These are phyloP conservation scores for Fistulinella prunicolor DNA, from an alignment of 768 basidiomycete species.

Conservation along the genomic window DNA sequence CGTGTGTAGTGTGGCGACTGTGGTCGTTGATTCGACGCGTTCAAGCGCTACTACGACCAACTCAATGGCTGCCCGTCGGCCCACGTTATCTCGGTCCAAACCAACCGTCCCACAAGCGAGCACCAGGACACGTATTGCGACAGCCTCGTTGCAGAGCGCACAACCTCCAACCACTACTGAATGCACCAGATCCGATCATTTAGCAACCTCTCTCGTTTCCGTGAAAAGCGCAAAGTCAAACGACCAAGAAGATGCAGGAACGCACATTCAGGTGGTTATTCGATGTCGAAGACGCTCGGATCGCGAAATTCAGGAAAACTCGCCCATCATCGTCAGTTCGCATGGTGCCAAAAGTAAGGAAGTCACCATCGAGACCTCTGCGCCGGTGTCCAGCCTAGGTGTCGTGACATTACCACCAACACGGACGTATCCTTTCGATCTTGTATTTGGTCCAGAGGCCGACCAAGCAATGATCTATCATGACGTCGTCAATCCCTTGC, in stretches of 20 bases:
- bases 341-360: conserved; percentile 72
- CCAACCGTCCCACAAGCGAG: too few species aligned
- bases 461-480: conserved; percentile 93
- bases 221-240: conserved; percentile 27
- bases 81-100: conserved; percentile 46
- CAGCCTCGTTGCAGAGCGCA: conserved; percentile 33
- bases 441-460: conserved; percentile 95
- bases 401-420: conserved; percentile 70
- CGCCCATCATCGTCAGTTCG: conserved; percentile 83
- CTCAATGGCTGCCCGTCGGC: conserved; percentile 64
- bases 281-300: conserved; percentile 85
- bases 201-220: conserved; percentile 25
- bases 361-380: conserved; percentile 76
- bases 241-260: conserved; percentile 50
- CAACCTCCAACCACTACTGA: conserved; percentile 24
- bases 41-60: conserved; percentile 5
- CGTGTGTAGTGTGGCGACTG: too few species aligned
- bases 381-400: conserved; percentile 68
- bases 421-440: conserved; percentile 89
- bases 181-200: conserved; percentile 13
- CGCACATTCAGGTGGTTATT: conserved; percentile 91
- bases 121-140: conserved; percentile 47
- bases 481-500: conserved; percentile 89
- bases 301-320: conserved; percentile 80
- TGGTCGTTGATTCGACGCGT: conserved; percentile 33